Conservation (phyloP, 345 rosid genomes). For the Eutrema yunnanense region DNA sequence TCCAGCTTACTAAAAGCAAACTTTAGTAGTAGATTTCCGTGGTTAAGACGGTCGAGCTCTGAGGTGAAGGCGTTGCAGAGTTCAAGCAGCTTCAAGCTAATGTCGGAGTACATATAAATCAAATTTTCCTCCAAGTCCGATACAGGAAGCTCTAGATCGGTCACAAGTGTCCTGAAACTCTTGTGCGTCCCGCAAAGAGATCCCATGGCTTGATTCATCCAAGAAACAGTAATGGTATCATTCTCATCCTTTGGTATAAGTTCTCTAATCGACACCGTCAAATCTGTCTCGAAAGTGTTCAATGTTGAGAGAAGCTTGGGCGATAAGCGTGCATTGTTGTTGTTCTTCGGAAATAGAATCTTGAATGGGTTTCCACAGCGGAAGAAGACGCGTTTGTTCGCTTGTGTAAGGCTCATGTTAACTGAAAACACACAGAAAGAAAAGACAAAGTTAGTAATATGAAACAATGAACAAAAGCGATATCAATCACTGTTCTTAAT, state of each 20-base stretch:
- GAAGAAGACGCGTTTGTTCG: constrained; percentile 42
- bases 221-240: constrained; percentile 52
- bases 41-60: constrained; percentile 59
- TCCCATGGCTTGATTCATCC: constrained; percentile 74
- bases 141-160: constrained; percentile 64
- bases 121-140: constrained; percentile 71
- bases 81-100: constrained; percentile 78
- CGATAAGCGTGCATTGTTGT: constrained; percentile 36
- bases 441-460: not conserved
- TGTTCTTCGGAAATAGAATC: constrained; percentile 51
- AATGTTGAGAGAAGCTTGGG: constrained; percentile 41
- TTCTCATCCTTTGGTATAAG: constrained; percentile 50
- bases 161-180: constrained; percentile 43
- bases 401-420: constrained; percentile 64
- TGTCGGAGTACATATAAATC: constrained; percentile 60
- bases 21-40: constrained; percentile 66
- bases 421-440: constrained; percentile 8
- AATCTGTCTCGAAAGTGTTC: constrained; percentile 49
- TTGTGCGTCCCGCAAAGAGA: constrained; percentile 67
- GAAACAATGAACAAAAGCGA: not conserved
- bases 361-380: constrained; percentile 68
- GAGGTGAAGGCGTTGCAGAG: constrained; percentile 65
- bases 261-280: constrained; percentile 48
- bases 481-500: too few species aligned
- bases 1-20: constrained; percentile 56